A percentile compares a stretch with the other conserved stretches of the same genome.
Conservation (phyloP, 1,284 basidiomycete genomes). For the Abortiporus biennis region DNA sequence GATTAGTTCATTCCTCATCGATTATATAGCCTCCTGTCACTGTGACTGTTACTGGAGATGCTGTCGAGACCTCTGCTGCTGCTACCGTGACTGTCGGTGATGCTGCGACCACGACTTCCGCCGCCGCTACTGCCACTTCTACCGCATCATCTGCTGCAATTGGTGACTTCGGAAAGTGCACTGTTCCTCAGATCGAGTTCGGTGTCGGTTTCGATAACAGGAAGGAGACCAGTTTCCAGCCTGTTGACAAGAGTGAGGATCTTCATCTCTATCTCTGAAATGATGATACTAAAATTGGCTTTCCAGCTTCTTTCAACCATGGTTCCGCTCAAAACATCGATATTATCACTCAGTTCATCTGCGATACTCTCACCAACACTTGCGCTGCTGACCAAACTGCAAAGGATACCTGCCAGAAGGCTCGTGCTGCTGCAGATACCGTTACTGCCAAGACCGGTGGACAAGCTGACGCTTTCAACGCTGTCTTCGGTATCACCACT, state of each 20-base stretch:
- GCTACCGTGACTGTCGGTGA: slow-evolving; percentile 6
- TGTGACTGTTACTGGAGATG: slow-evolving; percentile 13
- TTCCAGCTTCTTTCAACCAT: slow-evolving; percentile 38
- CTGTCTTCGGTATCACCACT: slow-evolving; percentile 41
- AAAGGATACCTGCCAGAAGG: slow-evolving; percentile 39
- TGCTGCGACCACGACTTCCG: slow-evolving; percentile 5
- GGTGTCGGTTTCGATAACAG: slow-evolving; percentile 52
- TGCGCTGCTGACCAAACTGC: slow-evolving; percentile 50
- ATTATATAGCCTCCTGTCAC: slow-evolving; percentile 6
- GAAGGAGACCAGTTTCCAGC: slow-evolving; percentile 51
- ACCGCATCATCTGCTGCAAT: slow-evolving; percentile 23
- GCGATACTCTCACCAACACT: slow-evolving; percentile 43
- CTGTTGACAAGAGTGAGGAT: slow-evolving; percentile 33
- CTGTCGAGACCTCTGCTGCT: slow-evolving; percentile 10
- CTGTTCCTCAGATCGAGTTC: slow-evolving; percentile 55
- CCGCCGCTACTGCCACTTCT: slow-evolving; percentile 16
- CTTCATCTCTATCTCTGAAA: neutral
- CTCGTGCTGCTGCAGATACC: slow-evolving; percentile 36
- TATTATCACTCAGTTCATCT: slow-evolving; percentile 52
- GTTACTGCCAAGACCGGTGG: slow-evolving; percentile 39
- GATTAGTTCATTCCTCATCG: neutral
- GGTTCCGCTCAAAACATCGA: slow-evolving; percentile 47
- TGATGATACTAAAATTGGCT: slow-evolving; percentile 8
- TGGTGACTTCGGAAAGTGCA: slow-evolving; percentile 53
- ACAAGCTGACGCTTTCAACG: slow-evolving; percentile 56